Evolutionary conservation across 805 yeast species (phyloP).

Genomic region (Cephaloascus albidus): DNA sequence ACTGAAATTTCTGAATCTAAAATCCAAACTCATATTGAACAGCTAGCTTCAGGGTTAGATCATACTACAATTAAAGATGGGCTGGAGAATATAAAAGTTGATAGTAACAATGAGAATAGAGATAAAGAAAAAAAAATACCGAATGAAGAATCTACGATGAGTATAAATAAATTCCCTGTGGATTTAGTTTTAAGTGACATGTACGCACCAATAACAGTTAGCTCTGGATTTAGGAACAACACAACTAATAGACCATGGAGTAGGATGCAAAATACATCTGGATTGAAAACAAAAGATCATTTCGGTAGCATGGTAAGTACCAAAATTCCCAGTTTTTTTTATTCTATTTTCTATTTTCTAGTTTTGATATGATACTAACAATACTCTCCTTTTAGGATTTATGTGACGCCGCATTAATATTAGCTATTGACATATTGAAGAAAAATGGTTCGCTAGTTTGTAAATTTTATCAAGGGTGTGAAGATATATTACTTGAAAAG

Average conservation of each 20-base stretch:
- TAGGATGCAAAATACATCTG: slow-evolving; percentile 94
- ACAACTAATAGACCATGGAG: slow-evolving; percentile 70
- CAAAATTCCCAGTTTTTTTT: not conserved
- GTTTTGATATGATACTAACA: slow-evolving; percentile 1
- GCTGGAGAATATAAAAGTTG: slow-evolving; percentile 5
- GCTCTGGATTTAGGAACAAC: slow-evolving; percentile 41
- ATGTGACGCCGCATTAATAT: slow-evolving; percentile 82
- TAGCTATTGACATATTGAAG: slow-evolving; percentile 62
- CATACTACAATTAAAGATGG: slow-evolving; percentile 19
- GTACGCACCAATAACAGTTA: slow-evolving; percentile 61
- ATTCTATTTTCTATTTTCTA: not conserved
- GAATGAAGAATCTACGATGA: not conserved
- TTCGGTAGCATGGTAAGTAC: slow-evolving; percentile 60
- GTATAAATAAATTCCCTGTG: slow-evolving; percentile 24
- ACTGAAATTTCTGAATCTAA: not conserved
- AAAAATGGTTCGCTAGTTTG: slow-evolving; percentile 70
- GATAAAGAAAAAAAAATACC: not conserved
- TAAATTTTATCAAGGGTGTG: slow-evolving; percentile 79
- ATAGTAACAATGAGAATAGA: slow-evolving; percentile 4
- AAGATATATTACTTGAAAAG: slow-evolving; percentile 55
- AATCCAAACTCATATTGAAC: not conserved
- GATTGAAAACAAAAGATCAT: slow-evolving; percentile 76
- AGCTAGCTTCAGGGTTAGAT: not conserved
- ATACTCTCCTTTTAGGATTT: slow-evolving; percentile 46
- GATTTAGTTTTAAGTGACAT: slow-evolving; percentile 74